Conservation (phyloP, 2,329 filamentous ascomycete genomes). For the Fonsecaea nubica region DNA sequence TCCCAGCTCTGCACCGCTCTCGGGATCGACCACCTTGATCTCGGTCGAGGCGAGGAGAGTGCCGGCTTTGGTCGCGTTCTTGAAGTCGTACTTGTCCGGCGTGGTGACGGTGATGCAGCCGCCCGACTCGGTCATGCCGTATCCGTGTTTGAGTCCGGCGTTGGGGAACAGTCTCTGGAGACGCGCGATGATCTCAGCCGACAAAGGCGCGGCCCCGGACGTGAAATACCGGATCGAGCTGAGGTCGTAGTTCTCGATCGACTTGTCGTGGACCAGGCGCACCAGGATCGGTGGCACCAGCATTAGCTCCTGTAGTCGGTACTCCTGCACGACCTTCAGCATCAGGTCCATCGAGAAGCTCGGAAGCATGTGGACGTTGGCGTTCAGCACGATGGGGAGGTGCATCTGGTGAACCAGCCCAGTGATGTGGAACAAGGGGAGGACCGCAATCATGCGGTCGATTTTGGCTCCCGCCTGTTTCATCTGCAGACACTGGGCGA, state of each 20-base stretch:
- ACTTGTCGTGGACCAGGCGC: constrained; percentile 61
- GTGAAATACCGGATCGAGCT: constrained; percentile 62
- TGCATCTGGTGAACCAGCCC: constrained; percentile 69
- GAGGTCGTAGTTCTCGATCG: constrained; percentile 62
- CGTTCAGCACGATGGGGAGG: constrained; percentile 67
- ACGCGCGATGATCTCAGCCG: constrained; percentile 63
- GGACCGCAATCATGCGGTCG: constrained; percentile 60
- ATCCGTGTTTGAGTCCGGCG: constrained; percentile 70
- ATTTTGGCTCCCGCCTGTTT: constrained; percentile 58
- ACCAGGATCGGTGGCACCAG: constrained; percentile 69
- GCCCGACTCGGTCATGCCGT: constrained; percentile 73
- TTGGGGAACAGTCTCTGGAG: constrained; percentile 63
- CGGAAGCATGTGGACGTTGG: constrained; percentile 70
- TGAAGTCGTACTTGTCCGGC: constrained; percentile 61
- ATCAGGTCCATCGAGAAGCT: constrained; percentile 66
- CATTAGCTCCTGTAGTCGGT: constrained; percentile 63
- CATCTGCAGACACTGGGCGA: constrained; percentile 67
- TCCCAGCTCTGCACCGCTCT: constrained; percentile 58
- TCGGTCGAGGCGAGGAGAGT: constrained; percentile 63
- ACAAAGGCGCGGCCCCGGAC: constrained; percentile 66
- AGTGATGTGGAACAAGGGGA: constrained; percentile 66
- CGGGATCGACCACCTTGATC: constrained; percentile 62
- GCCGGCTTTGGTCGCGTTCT: constrained; percentile 57
- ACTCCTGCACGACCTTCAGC: constrained; percentile 59
- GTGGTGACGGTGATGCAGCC: constrained; percentile 68